Evolutionary conservation across 768 basidiomycete species (phyloP), one percentile per base, ranked within the genome.

Genomic region (Auriscalpium vulgare): DNA sequence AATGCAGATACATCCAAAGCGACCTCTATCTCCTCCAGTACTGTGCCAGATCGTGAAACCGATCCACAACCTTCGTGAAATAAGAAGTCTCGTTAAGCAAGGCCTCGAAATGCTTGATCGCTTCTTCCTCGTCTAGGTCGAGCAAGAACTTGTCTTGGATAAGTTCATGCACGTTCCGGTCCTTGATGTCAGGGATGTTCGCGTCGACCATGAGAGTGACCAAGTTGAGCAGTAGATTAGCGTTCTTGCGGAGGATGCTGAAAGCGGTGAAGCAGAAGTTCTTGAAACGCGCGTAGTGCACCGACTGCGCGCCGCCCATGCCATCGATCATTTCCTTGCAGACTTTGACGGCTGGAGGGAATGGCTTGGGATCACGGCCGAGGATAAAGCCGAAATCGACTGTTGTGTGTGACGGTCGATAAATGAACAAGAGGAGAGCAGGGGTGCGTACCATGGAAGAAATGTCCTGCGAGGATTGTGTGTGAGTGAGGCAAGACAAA

Each of bases 271-370:
- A 95, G 69, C 92, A 97, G 61, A 94, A 88, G 63, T 84, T 88
- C 71, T 97, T 94, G 83, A 99, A 99, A 35, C 95, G 87, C 23
- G 85, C 82, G 69, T 97, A 97, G 68, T 98, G 95, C n/a, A 88
- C 81, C 7, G 94, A 95, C 65, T 89, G 83, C 1, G 91, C 85
- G 10, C 97, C 95, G n/a, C 97, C 97, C 94, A 99, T 95, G 10
- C 91, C 95, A 67, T 99, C 97, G 0, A 98, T 92, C 97, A 98
- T 99, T 68, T 98, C 97, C 66, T 95, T 95, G 72, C 95, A 97
- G 43, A 99, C 90, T 69, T 99, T 99, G 62, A 98, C 95, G 11
- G 94, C 91, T 7, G 97, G 97, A 2, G 97, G 95, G 67, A 95
- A 95, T 0, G 94, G 92, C 66, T 99, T 98, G 0, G 97, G 97